Percentiles rank a stretch among this genome's conserved stretches.
Evolutionary conservation across 306 rosid species (phyloP).

Genomic region (Quercus gilva): DNA sequence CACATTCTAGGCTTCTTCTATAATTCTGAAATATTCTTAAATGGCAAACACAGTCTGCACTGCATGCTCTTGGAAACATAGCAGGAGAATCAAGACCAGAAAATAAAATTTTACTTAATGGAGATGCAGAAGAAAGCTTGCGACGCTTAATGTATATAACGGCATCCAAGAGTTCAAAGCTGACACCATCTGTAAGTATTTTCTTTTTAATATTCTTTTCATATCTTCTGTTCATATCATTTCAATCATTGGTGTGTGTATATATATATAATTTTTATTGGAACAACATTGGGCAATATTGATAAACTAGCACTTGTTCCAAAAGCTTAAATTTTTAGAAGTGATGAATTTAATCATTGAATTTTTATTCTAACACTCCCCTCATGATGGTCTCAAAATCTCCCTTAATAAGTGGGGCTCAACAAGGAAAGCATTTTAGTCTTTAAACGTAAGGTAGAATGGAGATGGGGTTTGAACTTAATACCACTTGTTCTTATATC

Average conservation of each 20-base stretch:
- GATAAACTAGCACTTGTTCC: too few relatives aligned
- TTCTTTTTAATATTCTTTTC: conserved; percentile 7
- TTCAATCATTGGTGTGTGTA: background rate
- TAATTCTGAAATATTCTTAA: conserved; percentile 9
- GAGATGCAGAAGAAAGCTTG: conserved; percentile 73
- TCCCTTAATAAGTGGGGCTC: too few relatives aligned
- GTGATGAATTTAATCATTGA: too few relatives aligned
- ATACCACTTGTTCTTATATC: too few relatives aligned
- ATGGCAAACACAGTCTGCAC: conserved; percentile 63
- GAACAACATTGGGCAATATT: background rate
- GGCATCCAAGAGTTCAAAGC: conserved; percentile 68
- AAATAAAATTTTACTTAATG: conserved; percentile 45
- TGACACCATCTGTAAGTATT: conserved; percentile 70
- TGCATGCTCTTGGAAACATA: conserved; percentile 85
- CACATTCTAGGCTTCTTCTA: too few relatives aligned
- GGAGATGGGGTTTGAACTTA: too few relatives aligned
- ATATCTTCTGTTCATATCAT: conserved; percentile 6
- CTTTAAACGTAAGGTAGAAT: too few relatives aligned
- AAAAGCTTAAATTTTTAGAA: too few relatives aligned
- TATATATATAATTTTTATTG: background rate
- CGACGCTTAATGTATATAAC: conserved; percentile 57
- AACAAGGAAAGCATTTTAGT: too few relatives aligned
- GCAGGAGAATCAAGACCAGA: conserved; percentile 69
- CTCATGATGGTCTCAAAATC: too few relatives aligned
- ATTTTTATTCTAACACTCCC: too few relatives aligned